Conservation (phyloP, 2,329 filamentous ascomycete genomes). For the Penicillium crustosum region DNA sequence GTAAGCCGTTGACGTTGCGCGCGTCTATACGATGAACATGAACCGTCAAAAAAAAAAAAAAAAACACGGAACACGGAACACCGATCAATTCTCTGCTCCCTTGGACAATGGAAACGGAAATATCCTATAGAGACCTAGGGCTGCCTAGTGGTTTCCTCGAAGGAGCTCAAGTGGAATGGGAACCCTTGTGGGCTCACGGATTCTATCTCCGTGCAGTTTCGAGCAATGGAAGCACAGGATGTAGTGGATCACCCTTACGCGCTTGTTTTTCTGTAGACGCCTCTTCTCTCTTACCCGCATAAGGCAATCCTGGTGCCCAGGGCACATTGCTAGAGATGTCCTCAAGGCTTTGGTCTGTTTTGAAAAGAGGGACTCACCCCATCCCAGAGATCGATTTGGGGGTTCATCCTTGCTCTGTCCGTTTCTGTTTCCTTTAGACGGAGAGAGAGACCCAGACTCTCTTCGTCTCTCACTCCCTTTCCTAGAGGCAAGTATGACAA, state of each 20-base stretch:
- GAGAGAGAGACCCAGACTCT: background rate
- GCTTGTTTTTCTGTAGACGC: background rate
- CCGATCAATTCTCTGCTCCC: background rate
- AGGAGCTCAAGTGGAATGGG: conserved; percentile 12
- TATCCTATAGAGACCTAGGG: background rate
- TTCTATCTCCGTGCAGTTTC: conserved; percentile 21
- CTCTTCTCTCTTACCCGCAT: background rate
- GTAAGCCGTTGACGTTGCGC: background rate
- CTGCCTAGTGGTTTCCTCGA: background rate
- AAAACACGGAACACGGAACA: too few species aligned
- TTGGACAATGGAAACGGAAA: background rate
- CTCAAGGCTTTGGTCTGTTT: background rate
- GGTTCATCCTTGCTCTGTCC: background rate
- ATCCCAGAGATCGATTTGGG: background rate
- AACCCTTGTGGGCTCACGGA: conserved; percentile 16
- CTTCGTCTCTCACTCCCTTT: background rate
- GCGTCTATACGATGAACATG: background rate
- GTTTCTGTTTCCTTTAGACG: background rate
- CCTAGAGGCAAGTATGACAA: background rate
- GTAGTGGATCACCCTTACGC: conserved; percentile 12
- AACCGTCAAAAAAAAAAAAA: background rate
- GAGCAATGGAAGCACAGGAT: conserved; percentile 11
- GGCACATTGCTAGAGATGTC: background rate
- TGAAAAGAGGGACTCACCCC: background rate
- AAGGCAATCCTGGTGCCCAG: too few species aligned